Evolutionary conservation across 306 rosid genomes (phyloP).

Genomic region (Corylus heterophylla): DNA sequence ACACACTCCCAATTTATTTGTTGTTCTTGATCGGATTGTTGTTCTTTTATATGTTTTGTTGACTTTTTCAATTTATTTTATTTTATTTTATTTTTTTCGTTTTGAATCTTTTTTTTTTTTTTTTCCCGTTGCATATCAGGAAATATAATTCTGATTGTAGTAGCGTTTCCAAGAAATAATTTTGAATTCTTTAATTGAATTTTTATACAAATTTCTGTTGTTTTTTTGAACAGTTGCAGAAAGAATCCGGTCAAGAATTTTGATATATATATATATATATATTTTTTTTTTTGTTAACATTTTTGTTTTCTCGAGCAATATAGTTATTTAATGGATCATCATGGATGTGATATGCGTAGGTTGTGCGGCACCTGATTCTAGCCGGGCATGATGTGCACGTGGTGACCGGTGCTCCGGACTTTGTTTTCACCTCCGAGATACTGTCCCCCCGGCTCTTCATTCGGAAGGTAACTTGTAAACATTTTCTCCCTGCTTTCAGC

Average conservation of each 20-base stretch:
- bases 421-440: slow-evolving; percentile 82
- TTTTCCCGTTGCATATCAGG: not conserved
- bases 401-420: slow-evolving; percentile 92
- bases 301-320: not conserved
- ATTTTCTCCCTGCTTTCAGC: not conserved
- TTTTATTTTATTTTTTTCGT: not conserved
- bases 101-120: too few relatives aligned
- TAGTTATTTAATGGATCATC: slow-evolving; percentile 2
- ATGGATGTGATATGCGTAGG: slow-evolving; percentile 40
- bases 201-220: not conserved
- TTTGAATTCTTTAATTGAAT: not conserved
- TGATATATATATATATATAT: too few relatives aligned
- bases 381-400: slow-evolving; percentile 97
- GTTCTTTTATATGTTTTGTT: not conserved
- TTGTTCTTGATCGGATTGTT: not conserved
- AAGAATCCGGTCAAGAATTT: not conserved
- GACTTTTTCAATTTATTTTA: slow-evolving; percentile 7
- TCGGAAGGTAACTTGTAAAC: slow-evolving; percentile 58
- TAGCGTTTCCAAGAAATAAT: not conserved
- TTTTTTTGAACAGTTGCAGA: not conserved
- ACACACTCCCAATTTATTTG: slow-evolving; percentile 3
- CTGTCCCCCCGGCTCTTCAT: slow-evolving; percentile 77
- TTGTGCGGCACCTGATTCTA: slow-evolving; percentile 73
- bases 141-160: not conserved
- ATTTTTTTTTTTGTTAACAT: not conserved